Evolutionary conservation across 2,329 filamentous ascomycete species (phyloP).

Genomic region (Alternaria ethzedia): DNA sequence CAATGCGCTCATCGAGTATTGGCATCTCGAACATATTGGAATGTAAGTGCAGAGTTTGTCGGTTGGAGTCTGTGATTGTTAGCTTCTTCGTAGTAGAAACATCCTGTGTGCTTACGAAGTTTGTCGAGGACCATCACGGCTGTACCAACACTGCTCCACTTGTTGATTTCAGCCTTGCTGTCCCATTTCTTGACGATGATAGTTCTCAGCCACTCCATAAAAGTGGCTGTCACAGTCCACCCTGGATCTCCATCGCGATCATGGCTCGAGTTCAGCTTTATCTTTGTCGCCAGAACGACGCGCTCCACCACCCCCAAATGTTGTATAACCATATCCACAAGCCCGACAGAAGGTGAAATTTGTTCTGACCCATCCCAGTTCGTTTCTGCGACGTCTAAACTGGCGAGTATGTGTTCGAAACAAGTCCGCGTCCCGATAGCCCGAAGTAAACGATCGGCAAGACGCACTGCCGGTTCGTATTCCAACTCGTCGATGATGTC

Average conservation of each 20-base stretch:
- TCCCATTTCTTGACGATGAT: slow-evolving; percentile 83
- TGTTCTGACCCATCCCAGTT: not conserved
- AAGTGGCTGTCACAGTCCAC: slow-evolving; percentile 45
- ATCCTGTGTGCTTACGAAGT: slow-evolving; percentile 61
- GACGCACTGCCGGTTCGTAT: slow-evolving; percentile 58
- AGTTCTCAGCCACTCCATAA: slow-evolving; percentile 74
- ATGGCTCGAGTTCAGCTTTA: slow-evolving; percentile 20
- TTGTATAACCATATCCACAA: slow-evolving; percentile 29
- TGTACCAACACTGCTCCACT: slow-evolving; percentile 75
- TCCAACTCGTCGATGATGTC: slow-evolving; percentile 54
- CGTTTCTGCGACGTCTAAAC: slow-evolving; percentile 10
- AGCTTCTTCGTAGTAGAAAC: slow-evolving; percentile 1
- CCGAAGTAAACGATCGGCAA: slow-evolving; percentile 57
- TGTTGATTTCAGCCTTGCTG: slow-evolving; percentile 72
- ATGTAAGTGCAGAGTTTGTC: slow-evolving; percentile 56
- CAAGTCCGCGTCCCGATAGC: slow-evolving; percentile 58
- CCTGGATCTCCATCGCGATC: slow-evolving; percentile 36
- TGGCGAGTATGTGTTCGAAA: slow-evolving; percentile 56
- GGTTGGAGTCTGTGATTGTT: slow-evolving; percentile 28
- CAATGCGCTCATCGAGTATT: slow-evolving; percentile 77
- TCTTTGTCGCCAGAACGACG: slow-evolving; percentile 27
- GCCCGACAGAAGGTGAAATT: not conserved
- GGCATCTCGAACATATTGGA: slow-evolving; percentile 73
- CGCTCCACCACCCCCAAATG: slow-evolving; percentile 36
- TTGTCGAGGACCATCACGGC: slow-evolving; percentile 75